These are phyloP conservation scores for Apostasia ramifera DNA, from an alignment of 106 monocot genomes.

Conservation along the genomic window DNA sequence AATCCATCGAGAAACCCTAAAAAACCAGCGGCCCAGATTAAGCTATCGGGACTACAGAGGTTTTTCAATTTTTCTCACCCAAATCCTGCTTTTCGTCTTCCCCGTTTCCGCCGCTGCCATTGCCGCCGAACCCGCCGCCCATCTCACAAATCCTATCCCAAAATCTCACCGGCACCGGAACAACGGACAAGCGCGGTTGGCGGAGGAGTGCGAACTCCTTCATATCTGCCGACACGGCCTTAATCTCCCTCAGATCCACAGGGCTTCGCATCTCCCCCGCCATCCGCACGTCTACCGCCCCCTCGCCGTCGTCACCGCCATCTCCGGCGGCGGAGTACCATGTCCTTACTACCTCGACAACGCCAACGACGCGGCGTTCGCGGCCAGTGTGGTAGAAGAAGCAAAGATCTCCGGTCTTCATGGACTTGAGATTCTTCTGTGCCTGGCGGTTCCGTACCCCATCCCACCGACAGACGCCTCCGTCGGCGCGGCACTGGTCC, in stretches of 20 bases:
- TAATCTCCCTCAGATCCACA: conserved; percentile 71
- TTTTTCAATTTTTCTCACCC: neutral
- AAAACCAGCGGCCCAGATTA: conserved; percentile 1
- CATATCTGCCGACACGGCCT: conserved; percentile 34
- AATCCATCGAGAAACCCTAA: neutral
- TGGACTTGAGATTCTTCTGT: conserved; percentile 67
- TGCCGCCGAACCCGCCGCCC: conserved; percentile 49
- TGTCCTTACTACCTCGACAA: conserved; percentile 57
- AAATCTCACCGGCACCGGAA: conserved; percentile 51
- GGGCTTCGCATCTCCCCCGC: conserved; percentile 60
- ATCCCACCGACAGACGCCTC: conserved; percentile 74
- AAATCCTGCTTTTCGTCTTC: conserved; percentile 18
- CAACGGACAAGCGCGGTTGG: conserved; percentile 84
- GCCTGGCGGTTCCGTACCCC: conserved; percentile 90
- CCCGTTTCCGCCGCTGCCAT: neutral
- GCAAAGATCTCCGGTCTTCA: conserved; percentile 67
- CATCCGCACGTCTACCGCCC: conserved; percentile 67
- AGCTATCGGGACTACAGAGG: too few species aligned
- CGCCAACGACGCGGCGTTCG: conserved; percentile 59
- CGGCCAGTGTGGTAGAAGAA: conserved; percentile 97
- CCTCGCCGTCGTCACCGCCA: conserved; percentile 19
- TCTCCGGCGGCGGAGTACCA: conserved; percentile 41
- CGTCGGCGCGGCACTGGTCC: conserved; percentile 42
- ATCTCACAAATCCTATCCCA: conserved; percentile 82
- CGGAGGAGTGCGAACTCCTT: conserved; percentile 59